These are phyloP conservation scores for Daldinia loculata DNA, from an alignment of 495 filamentous ascomycete species.

Conservation along the genomic window DNA sequence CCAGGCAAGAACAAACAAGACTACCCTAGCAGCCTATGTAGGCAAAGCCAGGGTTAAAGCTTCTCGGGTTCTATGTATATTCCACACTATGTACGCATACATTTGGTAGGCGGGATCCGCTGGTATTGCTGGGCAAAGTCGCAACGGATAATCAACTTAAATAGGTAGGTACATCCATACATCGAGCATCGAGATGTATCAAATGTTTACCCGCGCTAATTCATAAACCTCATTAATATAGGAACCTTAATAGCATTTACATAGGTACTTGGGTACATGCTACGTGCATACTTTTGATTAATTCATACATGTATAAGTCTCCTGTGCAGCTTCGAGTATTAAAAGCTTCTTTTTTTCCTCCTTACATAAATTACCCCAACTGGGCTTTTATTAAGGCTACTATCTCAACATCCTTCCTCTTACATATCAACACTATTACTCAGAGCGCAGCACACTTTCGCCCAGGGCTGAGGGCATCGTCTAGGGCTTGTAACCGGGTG, in stretches of 20 bases:
- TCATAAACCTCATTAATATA: neutral
- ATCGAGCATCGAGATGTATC: neutral
- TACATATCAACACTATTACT: neutral
- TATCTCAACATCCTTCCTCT: neutral
- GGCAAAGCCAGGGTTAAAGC: neutral
- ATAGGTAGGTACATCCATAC: slow-evolving; percentile 26
- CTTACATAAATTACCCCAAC: neutral
- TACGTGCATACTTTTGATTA: neutral
- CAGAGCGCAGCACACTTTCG: neutral
- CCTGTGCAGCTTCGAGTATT: neutral
- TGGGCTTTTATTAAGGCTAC: neutral
- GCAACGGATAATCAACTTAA: slow-evolving; percentile 11
- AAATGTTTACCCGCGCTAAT: neutral
- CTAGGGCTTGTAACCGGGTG: slow-evolving; percentile 24
- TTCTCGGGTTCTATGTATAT: slow-evolving; percentile 11
- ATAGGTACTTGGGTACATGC: no score
- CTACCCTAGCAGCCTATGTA: neutral
- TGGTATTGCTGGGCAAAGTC: neutral
- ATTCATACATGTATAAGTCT: neutral
- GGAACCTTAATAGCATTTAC: neutral
- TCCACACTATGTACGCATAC: neutral
- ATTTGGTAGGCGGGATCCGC: slow-evolving; percentile 12
- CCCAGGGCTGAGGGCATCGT: slow-evolving; percentile 10
- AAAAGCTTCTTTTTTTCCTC: neutral
- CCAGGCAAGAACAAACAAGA: slow-evolving; percentile 6